A percentile compares a stretch with the other conserved stretches of the same genome.
Conservation (phyloP, 495 filamentous ascomycete genomes). For the Tuber melanosporum region DNA sequence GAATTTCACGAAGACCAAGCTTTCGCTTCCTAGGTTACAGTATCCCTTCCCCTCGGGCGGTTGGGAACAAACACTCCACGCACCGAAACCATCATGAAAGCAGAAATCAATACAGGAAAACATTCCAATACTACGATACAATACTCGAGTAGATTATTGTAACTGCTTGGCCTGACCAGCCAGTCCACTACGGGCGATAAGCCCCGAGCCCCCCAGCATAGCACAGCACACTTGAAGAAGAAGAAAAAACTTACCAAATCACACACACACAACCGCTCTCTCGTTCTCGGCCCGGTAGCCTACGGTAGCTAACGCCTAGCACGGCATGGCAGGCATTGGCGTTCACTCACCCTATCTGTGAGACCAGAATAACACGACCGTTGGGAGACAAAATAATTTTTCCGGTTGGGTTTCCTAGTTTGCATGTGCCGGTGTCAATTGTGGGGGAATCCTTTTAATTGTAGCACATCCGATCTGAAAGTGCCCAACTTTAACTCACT, state of each 20-base stretch:
- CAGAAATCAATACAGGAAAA: neutral
- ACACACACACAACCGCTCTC: neutral
- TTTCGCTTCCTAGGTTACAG: neutral
- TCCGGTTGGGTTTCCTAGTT: neutral
- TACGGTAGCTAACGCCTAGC: neutral
- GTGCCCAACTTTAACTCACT: no score
- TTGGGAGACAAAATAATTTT: neutral
- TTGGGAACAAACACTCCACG: neutral
- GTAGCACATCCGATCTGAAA: no score
- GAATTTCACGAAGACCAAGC: neutral
- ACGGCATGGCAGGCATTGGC: conserved; percentile 1
- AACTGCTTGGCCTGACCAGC: neutral
- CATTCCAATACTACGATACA: neutral
- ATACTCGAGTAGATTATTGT: no score
- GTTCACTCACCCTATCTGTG: neutral
- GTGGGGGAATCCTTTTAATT: no score
- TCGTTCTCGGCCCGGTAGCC: neutral
- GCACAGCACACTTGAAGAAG: neutral
- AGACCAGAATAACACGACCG: neutral
- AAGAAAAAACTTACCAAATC: neutral
- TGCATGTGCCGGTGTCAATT: no score
- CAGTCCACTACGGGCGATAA: neutral
- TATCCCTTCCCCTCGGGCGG: neutral
- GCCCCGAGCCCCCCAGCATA: neutral
- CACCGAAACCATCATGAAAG: neutral